Evolutionary conservation across 1,284 basidiomycete genomes (phyloP), one percentile per base, ranked within the genome.

Genomic region (Phlebopus sp.): DNA sequence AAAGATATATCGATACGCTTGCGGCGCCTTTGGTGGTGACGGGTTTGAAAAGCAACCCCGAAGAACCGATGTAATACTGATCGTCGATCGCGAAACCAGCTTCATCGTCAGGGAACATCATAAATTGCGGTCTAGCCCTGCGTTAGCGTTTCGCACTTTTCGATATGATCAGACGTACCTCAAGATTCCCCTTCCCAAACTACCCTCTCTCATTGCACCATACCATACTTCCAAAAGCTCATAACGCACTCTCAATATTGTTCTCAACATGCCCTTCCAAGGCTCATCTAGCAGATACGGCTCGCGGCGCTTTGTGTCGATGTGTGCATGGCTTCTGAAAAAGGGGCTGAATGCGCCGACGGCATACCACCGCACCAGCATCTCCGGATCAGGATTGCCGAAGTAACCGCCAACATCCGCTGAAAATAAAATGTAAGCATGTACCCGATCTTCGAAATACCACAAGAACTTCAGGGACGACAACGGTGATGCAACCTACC

Each of bases 401-500:
- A 99, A 99, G 84, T 98, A 99, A 14, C 96, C 96, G 34, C 96
- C 95, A 41, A 98, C 92, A 62, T 99, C 96, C 49, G 96, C 92
- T 95, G 57, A 6, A 19, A n/a, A 5, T 51, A 25, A 44, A 21
- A 31, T 27, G n/a, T 27, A 14, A 62, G 15, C 54, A 50, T 42
- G 40, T 37, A 41, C 34, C 9, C 27, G 21, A 21, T 11, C 21
- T 30, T 25, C 23, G 9, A 4, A n/a, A 36, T 27, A 4, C 5
- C 4, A 27, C n/a, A 36, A 18, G 36, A 19, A 19, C 14, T n/a
- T n/a, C n/a, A n/a, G n/a, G 18, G 14, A 25, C 14, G n/a, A 11
- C 31, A 36, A 9, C 2, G 31, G 43, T 11, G 14, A 23, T 13
- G 42, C 14, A 9, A 64, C 90, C 62, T 66, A 93, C 91, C 87